Conservation (phyloP, 306 rosid species). For the Acacia acuminata region DNA sequence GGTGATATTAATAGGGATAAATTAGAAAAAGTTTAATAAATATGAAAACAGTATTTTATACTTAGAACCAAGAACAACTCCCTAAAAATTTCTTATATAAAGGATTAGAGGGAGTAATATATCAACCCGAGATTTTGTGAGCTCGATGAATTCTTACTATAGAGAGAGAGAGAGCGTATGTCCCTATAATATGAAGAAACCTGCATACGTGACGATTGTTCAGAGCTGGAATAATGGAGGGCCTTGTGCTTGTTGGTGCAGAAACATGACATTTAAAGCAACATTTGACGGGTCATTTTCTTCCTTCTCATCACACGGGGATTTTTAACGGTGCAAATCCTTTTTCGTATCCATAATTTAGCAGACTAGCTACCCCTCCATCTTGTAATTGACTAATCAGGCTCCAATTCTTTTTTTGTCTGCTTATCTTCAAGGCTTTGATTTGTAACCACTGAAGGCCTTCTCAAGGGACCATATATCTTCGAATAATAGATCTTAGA, state of each 20-base stretch:
- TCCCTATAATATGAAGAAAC: neutral
- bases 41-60: no score
- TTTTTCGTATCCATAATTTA: neutral
- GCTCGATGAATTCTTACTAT: neutral
- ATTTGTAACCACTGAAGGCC: neutral
- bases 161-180: neutral
- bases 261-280: conserved; percentile 26
- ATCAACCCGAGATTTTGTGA: neutral
- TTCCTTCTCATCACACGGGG: conserved; percentile 5
- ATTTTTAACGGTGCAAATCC: neutral
- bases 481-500: neutral
- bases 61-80: no score
- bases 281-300: neutral
- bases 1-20: no score
- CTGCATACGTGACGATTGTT: neutral
- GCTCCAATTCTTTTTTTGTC: neutral
- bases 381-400: neutral
- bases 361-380: neutral
- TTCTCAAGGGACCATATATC: neutral
- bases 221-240: neutral
- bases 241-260: neutral
- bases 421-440: neutral
- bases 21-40: no score
- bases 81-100: no score
- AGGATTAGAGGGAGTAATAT: no score